Base-by-base conservation (phyloP, 1,284 basidiomycete genomes). In the Melampsora larici-populina region DNA sequence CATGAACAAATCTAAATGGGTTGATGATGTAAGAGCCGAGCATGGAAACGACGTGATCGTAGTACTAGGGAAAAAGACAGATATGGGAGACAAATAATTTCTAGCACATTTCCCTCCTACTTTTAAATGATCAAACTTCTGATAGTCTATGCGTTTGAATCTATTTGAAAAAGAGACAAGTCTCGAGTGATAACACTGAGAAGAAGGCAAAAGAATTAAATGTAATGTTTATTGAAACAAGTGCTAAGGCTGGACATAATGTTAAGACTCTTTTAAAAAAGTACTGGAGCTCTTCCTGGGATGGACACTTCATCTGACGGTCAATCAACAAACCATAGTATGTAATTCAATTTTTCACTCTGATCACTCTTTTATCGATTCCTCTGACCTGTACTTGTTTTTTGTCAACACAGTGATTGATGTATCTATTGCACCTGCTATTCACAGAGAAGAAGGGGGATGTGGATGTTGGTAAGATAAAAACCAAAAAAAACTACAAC, bases 181-280 rank as follows among this genome's bases (percentile, higher is more conserved):
- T 99, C n/a, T 98, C 96, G 5, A 88, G 95, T 7, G 97, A 99
- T 84, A 95, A 99, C 83, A 94, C 96, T 21, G 96, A 96, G 69
- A 89, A 91, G 79, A 93, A 93, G 82, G 89, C 95, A n/a, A 91
- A 93, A 73, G 91, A 97, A 84, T 87, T 97, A 80, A 91, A 91
- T 82, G 92, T 99, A 82, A 94, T 99, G 92, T 97, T 97, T 83
- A 97, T 99, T 90, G 97, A 99, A 86, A 99, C 97, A 4, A 97
- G 94, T 46, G 97, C 97, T 48, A 99, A 99, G 84, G 97, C 97
- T 2, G 97, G 97, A 1, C 96, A 99, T 85, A 99, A 99, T 81
- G 97, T 99, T 80, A 99, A 99, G 87, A 92, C 92, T 80, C 86
- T 99, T 79, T 99, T 99, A 88, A 93, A 97, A 87, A 99, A 98